Conservation (phyloP, 2,329 filamentous ascomycete genomes). For the Neonectria neomacrospora region DNA sequence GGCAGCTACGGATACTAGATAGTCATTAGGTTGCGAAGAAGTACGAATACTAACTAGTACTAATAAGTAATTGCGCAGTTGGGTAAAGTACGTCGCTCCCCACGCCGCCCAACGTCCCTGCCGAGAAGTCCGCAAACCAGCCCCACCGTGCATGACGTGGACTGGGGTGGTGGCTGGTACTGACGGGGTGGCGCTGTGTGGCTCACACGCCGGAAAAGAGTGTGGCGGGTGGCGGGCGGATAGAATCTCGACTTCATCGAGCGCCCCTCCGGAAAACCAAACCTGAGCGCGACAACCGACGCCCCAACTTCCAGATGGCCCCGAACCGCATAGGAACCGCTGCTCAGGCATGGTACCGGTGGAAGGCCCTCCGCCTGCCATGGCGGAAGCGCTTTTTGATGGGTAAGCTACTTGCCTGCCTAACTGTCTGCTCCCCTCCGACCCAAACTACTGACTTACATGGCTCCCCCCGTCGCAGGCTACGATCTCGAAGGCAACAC, state of each 20-base stretch:
- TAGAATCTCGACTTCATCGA: conserved; percentile 32
- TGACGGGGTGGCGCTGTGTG: conserved; percentile 32
- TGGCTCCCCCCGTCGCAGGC: conserved; percentile 53
- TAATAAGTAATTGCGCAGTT: conserved; percentile 27
- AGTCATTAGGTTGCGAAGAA: conserved; percentile 11
- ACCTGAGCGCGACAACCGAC: conserved; percentile 17
- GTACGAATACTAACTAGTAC: no score
- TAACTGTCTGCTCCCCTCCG: conserved; percentile 8
- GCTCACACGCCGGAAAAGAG: conserved; percentile 24
- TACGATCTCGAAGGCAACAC: conserved; percentile 74
- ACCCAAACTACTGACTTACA: conserved; percentile 34
- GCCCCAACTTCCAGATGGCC: conserved; percentile 46
- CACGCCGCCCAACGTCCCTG: conserved; percentile 26
- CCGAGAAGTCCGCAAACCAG: conserved; percentile 18
- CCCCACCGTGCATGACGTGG: conserved; percentile 41
- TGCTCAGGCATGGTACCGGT: conserved; percentile 64
- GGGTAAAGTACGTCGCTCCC: conserved; percentile 25
- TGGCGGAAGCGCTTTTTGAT: conserved; percentile 73
- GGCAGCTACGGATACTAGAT: not conserved
- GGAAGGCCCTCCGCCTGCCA: conserved; percentile 71
- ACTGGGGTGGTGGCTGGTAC: conserved; percentile 43
- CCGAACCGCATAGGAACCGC: conserved; percentile 51
- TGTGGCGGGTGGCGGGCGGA: conserved; percentile 27
- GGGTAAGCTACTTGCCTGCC: conserved; percentile 55
- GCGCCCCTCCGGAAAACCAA: conserved; percentile 30